Evolutionary conservation across 169 alveolate genomes (phyloP), one percentile per base, ranked within the genome.

Genomic region (Fabrea salina): DNA sequence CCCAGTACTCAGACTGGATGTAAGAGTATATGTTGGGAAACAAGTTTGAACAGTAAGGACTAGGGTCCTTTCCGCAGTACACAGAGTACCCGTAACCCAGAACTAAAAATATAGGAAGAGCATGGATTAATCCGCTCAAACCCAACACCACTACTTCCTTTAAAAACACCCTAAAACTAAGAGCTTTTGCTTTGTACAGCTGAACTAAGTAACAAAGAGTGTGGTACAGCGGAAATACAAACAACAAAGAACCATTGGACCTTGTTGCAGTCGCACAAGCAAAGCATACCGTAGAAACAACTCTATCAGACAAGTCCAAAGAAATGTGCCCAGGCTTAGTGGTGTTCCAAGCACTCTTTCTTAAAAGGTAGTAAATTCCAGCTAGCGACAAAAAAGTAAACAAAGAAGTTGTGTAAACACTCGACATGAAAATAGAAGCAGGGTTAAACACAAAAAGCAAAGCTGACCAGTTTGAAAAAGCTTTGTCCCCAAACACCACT

Each of bases 231-330:
- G 4, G 78, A 43, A 67, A 67, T 22, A 39, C 25, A 43, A 19
- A 37, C 37, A 67, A 44, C 7, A 67, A 67, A 40, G 59, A n/a
- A 8, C 61, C 78, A 43, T 67, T 67, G 7, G 78, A 67, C 33
- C 78, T 67, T 11, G 59, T 30, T 1, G 35, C 56, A 40, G 78
- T 41, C 13, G 78, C 78, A 11, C 39, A 43, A n/a, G 78, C 32
- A 43, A 67, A 67, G 13, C 39, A 67, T 39, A 37, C 16, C 8
- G 61, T n/a, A 0, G 74, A 13, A 16, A 27, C 13, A 11, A n/a
- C 43, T 61, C 49, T 25, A 61, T 37, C 50, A 35, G 11, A 13
- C 7, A 27, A 13, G n/a, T 2, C 8, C 13, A 27, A 13, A 47
- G 11, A 13, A 27, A 30, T 8, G 13, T 16, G 19, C 0, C n/a